A percentile compares a stretch with the other conserved stretches of the same genome.
These are phyloP conservation scores for Globisporangium sylvaticum DNA, from an alignment of 352 stramenopile genomes.

Conservation along the genomic window DNA sequence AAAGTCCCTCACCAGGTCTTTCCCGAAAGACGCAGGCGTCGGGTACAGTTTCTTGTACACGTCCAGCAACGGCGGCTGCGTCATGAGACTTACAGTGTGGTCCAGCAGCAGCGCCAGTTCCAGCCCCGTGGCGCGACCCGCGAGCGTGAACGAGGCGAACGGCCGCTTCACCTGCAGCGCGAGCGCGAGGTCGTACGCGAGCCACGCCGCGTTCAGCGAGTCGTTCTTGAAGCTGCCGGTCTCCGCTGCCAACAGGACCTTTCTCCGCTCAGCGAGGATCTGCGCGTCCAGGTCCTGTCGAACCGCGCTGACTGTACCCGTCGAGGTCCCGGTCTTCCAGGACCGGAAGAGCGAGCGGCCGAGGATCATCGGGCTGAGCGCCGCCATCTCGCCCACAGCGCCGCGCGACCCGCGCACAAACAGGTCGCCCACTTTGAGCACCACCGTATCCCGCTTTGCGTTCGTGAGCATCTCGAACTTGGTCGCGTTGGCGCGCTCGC, in stretches of 20 bases:
- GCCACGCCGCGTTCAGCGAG: not conserved
- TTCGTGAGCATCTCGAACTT: not conserved
- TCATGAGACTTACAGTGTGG: not conserved
- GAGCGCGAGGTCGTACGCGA: not conserved
- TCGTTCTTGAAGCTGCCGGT: not conserved
- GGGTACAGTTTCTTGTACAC: not conserved
- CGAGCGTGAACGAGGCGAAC: not conserved
- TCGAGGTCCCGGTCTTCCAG: not conserved
- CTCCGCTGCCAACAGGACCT: not conserved
- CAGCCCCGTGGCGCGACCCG: not conserved
- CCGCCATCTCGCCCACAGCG: not conserved
- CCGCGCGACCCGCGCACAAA: not conserved
- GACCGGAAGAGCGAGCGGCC: not conserved
- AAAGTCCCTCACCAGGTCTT: not conserved
- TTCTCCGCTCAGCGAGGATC: not conserved
- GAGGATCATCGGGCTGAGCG: constrained; percentile 2
- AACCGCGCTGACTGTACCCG: not conserved
- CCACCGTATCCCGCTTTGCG: not conserved
- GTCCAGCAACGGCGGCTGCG: not conserved
- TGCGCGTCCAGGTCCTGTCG: not conserved
- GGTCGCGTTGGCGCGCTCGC: not conserved
- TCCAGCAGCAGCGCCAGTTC: not conserved
- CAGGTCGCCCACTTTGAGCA: not conserved
- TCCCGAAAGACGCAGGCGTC: not conserved
- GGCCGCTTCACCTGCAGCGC: not conserved